Evolutionary conservation across 2,329 filamentous ascomycete species (phyloP), one percentile per base, ranked within the genome.

Genomic region (Sclerotinia trifoliorum): DNA sequence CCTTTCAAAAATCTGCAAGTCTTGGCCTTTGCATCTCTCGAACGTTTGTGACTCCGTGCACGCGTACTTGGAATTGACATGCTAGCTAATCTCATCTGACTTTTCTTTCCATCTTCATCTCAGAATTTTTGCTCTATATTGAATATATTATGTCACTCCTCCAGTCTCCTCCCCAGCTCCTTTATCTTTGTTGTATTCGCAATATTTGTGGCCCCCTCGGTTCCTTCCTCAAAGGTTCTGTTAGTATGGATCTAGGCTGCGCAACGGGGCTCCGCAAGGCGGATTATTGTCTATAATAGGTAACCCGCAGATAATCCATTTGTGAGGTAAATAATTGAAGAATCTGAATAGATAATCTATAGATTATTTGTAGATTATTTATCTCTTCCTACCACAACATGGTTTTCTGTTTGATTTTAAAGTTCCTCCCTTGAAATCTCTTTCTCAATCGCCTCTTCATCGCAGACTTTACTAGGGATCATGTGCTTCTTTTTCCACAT

Each of bases 121-220:
- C n/a, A n/a, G n/a, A n/a, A n/a, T n/a, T n/a, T 46, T 35, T 29
- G 8, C 21, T 55, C 2, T 1, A 55, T 3, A 5, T 11, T 1
- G 17, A 19, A 1, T 29, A 55, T n/a, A 6, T 0, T n/a, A 6
- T 0, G 21, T 35, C 21, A 6, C 6, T 55, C 3, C 17, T 3
- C 1, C 11, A 11, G n/a, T 13, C 19, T 29, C 10, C 21, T 11
- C 35, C 35, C 52, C 19, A 35, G 19, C 6, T n/a, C n/a, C 19
- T 5, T 19, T 35, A 55, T 10, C 6, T 5, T 5, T 35, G 2
- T 35, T 35, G 19, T 4, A 55, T 29, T 13, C 13, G 5, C 8
- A 21, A 29, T 17, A 55, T 6, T 0, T 2, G 13, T 15, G 11
- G 5, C 8, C 21, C 29, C 21, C 11, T 35, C 8, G 29, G 4